phyloP scores from a whole-genome alignment of 2,329 filamentous ascomycete genomes.

The Didymosphaeria variabile region DNA sequence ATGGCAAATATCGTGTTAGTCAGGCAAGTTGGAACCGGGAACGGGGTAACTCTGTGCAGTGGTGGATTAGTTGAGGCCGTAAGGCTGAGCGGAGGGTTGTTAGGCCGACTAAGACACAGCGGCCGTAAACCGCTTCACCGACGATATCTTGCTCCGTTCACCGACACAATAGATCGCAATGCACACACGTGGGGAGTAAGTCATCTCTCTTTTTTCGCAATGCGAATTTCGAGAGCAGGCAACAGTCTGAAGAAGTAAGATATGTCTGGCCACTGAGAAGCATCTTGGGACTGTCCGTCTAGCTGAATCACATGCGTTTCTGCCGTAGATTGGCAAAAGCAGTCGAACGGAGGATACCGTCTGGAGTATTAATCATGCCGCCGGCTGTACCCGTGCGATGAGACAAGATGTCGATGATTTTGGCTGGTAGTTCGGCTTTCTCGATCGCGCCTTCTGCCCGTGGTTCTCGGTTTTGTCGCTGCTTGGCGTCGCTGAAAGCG shows the following conservation, averaged over 20 bases:
- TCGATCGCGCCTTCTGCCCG: no score
- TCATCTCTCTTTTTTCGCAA: not conserved
- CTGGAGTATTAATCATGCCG: not conserved
- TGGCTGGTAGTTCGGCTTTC: no score
- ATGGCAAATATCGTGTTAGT: not conserved
- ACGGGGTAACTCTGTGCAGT: not conserved
- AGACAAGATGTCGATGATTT: not conserved
- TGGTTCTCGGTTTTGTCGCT: not conserved
- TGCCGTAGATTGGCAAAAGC: not conserved
- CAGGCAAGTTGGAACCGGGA: not conserved
- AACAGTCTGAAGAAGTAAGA: not conserved
- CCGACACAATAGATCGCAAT: not conserved
- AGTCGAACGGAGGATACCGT: not conserved
- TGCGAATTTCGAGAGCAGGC: not conserved
- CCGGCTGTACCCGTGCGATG: not conserved
- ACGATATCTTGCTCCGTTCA: not conserved
- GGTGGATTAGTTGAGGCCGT: not conserved
- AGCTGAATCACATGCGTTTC: not conserved
- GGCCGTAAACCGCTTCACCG: not conserved
- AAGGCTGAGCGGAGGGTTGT: constrained; percentile 9
- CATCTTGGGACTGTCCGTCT: no score
- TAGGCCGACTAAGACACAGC: constrained; percentile 1
- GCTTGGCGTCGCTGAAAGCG: constrained; percentile 5
- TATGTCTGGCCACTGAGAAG: not conserved
- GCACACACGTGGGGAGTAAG: not conserved